Percentiles rank a stretch among this genome's conserved stretches.
Conservation (phyloP, 192 early-diverging fungal genomes). For the Dispira simplex region DNA sequence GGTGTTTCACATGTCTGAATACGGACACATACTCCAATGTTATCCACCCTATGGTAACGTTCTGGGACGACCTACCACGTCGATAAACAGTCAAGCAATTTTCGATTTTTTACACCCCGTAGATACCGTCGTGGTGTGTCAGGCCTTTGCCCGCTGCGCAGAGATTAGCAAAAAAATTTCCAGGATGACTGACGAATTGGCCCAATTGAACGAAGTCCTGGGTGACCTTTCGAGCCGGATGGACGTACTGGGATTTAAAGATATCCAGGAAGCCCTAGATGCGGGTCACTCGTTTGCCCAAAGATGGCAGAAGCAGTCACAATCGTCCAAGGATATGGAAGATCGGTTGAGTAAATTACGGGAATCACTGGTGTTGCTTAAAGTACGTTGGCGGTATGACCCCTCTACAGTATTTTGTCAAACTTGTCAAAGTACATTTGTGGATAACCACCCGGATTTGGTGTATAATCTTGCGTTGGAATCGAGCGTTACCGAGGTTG, state of each 20-base stretch:
- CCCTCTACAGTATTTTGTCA: background rate
- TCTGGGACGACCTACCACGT: background rate
- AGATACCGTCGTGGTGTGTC: background rate
- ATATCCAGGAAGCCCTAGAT: background rate
- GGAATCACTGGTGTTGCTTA: background rate
- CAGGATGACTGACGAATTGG: background rate
- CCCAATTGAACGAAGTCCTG: background rate
- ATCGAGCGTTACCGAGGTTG: background rate
- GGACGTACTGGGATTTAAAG: background rate
- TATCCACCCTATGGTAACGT: background rate
- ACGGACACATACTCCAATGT: background rate
- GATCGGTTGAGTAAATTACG: background rate
- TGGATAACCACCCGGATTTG: background rate
- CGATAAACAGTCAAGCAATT: background rate
- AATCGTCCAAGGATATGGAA: background rate
- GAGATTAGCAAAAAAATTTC: background rate
- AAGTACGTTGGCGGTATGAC: too few relatives aligned
- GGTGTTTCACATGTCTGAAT: constrained; percentile 1
- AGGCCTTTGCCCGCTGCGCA: background rate
- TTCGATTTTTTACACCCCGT: background rate
- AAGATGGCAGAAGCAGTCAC: background rate
- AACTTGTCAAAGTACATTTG: background rate
- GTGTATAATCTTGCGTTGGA: background rate
- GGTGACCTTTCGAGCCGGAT: background rate
- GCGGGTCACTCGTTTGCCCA: background rate